These are phyloP conservation scores for Leccinum fibrillosum DNA, from an alignment of 768 basidiomycete genomes.

Conservation along the genomic window DNA sequence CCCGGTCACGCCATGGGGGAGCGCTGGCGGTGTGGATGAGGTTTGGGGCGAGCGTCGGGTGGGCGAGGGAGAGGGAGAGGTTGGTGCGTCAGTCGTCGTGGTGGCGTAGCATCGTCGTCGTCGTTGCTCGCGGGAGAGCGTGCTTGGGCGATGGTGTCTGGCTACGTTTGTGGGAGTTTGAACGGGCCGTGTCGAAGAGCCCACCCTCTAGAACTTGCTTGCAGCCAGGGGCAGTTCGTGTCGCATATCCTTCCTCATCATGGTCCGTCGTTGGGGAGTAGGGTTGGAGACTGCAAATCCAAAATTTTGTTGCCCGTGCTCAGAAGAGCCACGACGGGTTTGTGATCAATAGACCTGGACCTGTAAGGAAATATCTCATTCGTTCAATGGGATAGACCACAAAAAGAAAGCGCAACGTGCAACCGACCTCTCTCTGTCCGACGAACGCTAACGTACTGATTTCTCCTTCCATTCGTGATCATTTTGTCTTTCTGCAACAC, in stretches of 20 bases:
- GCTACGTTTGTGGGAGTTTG: no score
- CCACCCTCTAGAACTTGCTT: constrained; percentile 31
- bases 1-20: no score
- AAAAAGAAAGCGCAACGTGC: not conserved
- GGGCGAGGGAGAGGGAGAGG: no score
- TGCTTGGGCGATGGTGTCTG: no score
- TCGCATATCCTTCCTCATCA: constrained; percentile 77
- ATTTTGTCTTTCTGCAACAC: constrained; percentile 62
- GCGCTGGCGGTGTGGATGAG: no score
- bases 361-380: constrained; percentile 34
- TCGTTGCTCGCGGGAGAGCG: no score
- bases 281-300: constrained; percentile 50
- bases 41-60: no score
- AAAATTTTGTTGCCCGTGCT: constrained; percentile 85
- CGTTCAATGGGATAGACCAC: not conserved
- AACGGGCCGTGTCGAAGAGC: no score
- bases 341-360: constrained; percentile 58
- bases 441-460: constrained; percentile 81
- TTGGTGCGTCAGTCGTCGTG: no score
- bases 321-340: constrained; percentile 74
- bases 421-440: constrained; percentile 61
- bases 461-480: constrained; percentile 71
- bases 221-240: constrained; percentile 80
- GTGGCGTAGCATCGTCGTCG: no score
- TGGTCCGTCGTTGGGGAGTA: constrained; percentile 29